A percentile compares a stretch with the other conserved stretches of the same genome.
phyloP scores from a whole-genome alignment of 805 yeast genomes.

The Schwanniomyces pseudopolymorphus region DNA sequence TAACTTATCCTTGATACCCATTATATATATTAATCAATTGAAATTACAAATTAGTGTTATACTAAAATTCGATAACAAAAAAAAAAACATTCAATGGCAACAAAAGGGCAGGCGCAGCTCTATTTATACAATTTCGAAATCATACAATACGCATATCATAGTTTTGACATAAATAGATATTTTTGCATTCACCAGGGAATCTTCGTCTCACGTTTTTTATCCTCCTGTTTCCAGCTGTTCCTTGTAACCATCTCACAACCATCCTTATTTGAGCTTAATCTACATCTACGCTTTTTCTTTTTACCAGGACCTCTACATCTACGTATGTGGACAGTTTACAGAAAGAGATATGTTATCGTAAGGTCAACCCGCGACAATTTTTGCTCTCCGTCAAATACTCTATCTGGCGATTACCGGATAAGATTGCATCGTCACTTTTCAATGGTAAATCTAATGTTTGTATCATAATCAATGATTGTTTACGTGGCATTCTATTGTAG shows the following conservation, averaged over 20 bases:
- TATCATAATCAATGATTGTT: not conserved
- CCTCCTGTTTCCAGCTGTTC: not conserved
- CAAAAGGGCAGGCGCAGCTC: slow-evolving; percentile 3
- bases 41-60: slow-evolving; percentile 3
- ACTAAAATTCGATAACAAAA: not conserved
- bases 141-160: not conserved
- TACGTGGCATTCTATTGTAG: not conserved
- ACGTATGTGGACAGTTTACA: not conserved
- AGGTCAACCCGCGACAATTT: not conserved
- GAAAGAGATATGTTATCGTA: not conserved
- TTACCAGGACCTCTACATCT: no score
- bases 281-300: no score
- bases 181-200: not conserved
- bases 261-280: no score
- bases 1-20: slow-evolving; percentile 39
- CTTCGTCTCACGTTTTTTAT: not conserved
- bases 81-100: not conserved
- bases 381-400: not conserved
- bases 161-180: not conserved
- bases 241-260: not conserved
- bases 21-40: slow-evolving; percentile 6
- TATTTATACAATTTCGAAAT: slow-evolving; percentile 1
- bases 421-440: not conserved
- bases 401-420: not conserved
- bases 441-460: not conserved